Evolutionary conservation across 2,329 filamentous ascomycete genomes (phyloP).

Genomic region (Lecanosticta acicola): DNA sequence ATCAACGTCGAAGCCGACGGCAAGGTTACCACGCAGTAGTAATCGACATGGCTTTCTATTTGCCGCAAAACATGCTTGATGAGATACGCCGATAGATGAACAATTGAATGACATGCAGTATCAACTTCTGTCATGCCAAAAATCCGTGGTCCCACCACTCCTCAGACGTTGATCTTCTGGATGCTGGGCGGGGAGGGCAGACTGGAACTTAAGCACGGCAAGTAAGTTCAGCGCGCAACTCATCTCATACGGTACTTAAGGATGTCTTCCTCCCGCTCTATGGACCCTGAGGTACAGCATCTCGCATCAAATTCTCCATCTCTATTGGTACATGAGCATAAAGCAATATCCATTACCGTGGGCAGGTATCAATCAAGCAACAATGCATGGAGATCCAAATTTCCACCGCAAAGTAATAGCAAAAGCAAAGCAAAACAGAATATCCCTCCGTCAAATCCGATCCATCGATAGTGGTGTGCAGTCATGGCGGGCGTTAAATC

Average conservation of each 20-base stretch:
- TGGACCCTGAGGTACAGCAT: not conserved
- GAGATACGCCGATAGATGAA: not conserved
- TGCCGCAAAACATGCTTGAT: not conserved
- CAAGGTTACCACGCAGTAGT: slow-evolving; percentile 65
- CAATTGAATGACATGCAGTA: too few species aligned
- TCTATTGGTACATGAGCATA: not conserved
- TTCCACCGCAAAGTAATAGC: not conserved
- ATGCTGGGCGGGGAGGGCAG: too few species aligned
- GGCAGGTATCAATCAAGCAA: not conserved
- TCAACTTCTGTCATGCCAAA: too few species aligned
- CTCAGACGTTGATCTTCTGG: too few species aligned
- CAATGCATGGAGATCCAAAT: not conserved
- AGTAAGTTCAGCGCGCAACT: too few species aligned
- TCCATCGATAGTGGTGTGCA: not conserved
- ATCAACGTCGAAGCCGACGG: slow-evolving; percentile 74
- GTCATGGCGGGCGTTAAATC: not conserved
- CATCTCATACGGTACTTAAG: too few species aligned
- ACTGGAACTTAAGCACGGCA: too few species aligned
- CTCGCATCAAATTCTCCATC: not conserved
- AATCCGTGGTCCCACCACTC: too few species aligned
- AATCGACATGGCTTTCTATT: not conserved
- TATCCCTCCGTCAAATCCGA: not conserved
- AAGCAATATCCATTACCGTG: not conserved
- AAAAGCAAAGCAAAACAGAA: not conserved
- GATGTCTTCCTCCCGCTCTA: too few species aligned